Evolutionary conservation across 164 flowering plant species (phyloP).

Genomic region (Santalum album): DNA sequence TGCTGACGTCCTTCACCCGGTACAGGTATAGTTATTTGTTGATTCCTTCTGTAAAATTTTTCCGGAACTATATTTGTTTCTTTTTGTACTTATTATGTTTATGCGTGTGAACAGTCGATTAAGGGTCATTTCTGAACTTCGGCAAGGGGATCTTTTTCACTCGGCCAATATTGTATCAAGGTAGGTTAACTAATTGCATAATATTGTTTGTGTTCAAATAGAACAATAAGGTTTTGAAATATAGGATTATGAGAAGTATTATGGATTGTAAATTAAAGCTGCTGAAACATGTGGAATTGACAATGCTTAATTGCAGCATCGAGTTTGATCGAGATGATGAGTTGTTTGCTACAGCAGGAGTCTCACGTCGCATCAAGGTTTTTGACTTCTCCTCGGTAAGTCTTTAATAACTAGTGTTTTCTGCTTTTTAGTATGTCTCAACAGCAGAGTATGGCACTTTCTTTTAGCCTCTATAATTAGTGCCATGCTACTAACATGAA

Average conservation of each 20-base stretch:
- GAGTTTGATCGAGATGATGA: conserved; percentile 98
- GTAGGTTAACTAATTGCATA: conserved; percentile 25
- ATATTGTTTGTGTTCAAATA: not conserved
- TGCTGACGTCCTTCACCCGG: conserved; percentile 72
- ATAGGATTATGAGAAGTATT: no score
- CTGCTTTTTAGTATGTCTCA: no score
- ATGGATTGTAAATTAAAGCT: not conserved
- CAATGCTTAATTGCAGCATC: conserved; percentile 51
- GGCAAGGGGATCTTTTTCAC: conserved; percentile 88
- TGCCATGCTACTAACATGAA: no score
- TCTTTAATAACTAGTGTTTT: not conserved
- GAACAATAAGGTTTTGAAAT: not conserved
- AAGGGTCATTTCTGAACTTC: conserved; percentile 88
- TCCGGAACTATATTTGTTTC: not conserved
- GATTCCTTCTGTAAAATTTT: not conserved
- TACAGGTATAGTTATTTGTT: conserved; percentile 47
- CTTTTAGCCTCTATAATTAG: no score
- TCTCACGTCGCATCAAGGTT: conserved; percentile 87
- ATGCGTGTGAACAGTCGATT: conserved; percentile 50
- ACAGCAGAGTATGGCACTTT: no score
- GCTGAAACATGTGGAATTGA: not conserved
- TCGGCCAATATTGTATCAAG: conserved; percentile 94
- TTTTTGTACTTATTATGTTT: not conserved
- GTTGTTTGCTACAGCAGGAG: conserved; percentile 97
- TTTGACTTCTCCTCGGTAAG: conserved; percentile 88